Base-by-base conservation (phyloP, 208 protist species). In the Acanthamoeba sp. region DNA sequence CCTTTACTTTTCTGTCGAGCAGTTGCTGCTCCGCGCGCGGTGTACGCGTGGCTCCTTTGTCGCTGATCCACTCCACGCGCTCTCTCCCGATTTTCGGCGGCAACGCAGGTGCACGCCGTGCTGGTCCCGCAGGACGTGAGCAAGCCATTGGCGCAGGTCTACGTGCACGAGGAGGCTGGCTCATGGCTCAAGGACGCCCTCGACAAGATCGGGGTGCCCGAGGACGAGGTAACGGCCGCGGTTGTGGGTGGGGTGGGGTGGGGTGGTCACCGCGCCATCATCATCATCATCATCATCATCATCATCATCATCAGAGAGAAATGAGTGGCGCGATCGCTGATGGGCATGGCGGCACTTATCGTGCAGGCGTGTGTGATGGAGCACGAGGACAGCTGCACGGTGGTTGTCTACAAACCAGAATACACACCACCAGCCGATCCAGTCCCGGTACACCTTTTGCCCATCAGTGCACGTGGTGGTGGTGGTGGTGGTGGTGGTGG, bases 321-420 rank as follows among this genome's bases (percentile, higher is more conserved):
- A 10, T 48, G 42, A 10, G 6, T 48, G 42, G 42, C 6, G 10
- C 42, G 3, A 48, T 48, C 6, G 42, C 42, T 3, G 42, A 3
- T 48, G 42, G 42, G 3, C 6, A 10, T 48, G 42, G 42, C 42
- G 42, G 42, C 42, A 14, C 6, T 3, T 48, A 10, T 3, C 10
- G 42, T 4, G 3, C 45, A 66, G 87, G 87, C 36, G 24, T 73
- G 59, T 73, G 40, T 76, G 38, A 40, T 52, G 87, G 59, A 92
- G 38, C 57, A 92, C n/a, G 87, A 92, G 40, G 87, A 92, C 38
- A 89, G 80, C 38, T 66, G 22, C 40, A 89, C 80, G 9, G 29
- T 89, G 3, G 52, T 89, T 59, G 80, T 89, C n/a, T 89, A 89
- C 22, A 89, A 89, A n/a, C 80, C 80, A 57, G 50, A 57, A 16